Conservation (phyloP, 176 grass and related monocot genomes). For the Juncus inflexus region DNA sequence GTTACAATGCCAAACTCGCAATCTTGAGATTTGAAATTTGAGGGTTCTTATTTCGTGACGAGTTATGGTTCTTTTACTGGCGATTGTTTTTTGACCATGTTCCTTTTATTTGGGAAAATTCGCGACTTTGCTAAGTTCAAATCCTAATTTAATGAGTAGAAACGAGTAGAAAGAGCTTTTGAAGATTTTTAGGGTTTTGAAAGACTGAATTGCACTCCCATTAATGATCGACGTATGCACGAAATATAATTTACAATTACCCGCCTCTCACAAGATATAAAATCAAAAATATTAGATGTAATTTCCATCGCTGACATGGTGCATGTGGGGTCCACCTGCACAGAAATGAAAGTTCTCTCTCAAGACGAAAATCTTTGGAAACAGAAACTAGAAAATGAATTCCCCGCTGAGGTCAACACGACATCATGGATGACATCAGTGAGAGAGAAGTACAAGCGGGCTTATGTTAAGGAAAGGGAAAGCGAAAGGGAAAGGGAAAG, state of each 20-base stretch:
- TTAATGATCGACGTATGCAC: conserved; percentile 59
- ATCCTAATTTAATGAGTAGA: conserved; percentile 32
- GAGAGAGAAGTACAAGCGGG: no score
- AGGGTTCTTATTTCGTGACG: conserved; percentile 43
- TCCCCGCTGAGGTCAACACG: conserved; percentile 12
- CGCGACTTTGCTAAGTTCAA: conserved; percentile 47
- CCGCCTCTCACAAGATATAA: conserved; percentile 56
- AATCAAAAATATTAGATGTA: conserved; percentile 55
- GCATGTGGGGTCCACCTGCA: conserved; percentile 55
- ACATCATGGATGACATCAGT: no score
- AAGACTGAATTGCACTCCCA: conserved; percentile 64
- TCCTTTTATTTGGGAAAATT: conserved; percentile 56
- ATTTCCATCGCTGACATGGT: conserved; percentile 42
- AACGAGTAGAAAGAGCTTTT: conserved; percentile 30
- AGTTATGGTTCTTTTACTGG: conserved; percentile 50
- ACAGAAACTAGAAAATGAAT: conserved; percentile 37
- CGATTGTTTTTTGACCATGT: conserved; percentile 29
- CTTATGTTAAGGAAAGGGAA: no score
- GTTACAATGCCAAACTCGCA: conserved; percentile 38
- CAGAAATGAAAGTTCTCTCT: conserved; percentile 59
- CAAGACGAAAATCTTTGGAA: conserved; percentile 70
- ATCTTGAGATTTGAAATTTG: conserved; percentile 56
- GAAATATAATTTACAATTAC: conserved; percentile 43
- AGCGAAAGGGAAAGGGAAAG: no score
- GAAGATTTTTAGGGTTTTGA: conserved; percentile 50